These are phyloP conservation scores for Mycena galericulata DNA, from an alignment of 768 basidiomycete species.

Conservation along the genomic window DNA sequence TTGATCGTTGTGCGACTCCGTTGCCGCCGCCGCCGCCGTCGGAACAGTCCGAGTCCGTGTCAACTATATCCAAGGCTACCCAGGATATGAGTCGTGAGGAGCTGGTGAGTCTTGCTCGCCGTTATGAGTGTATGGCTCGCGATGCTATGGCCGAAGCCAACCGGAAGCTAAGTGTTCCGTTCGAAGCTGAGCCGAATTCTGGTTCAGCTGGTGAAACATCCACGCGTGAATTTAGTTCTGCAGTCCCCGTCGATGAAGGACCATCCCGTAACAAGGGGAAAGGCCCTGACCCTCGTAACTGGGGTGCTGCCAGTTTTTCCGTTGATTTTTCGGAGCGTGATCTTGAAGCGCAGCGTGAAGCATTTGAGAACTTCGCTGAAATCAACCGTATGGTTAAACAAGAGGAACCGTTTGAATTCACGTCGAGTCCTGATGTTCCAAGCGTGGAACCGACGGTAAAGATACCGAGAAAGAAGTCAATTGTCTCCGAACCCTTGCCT, in stretches of 20 bases:
- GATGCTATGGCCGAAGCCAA: slow-evolving; percentile 13
- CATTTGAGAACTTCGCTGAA: too few species aligned
- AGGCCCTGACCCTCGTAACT: too few species aligned
- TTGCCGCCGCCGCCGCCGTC: too few species aligned
- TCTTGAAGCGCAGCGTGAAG: too few species aligned
- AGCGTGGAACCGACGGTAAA: not conserved
- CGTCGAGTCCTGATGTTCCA: not conserved
- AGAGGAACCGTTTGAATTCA: not conserved
- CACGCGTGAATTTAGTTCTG: too few species aligned
- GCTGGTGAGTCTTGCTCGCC: slow-evolving; percentile 7
- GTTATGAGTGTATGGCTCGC: slow-evolving; percentile 9
- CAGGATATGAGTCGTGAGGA: slow-evolving; percentile 10
- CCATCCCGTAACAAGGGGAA: too few species aligned
- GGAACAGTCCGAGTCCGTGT: not conserved
- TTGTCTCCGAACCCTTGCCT: too few species aligned
- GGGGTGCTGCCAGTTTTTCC: too few species aligned
- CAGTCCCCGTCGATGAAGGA: too few species aligned
- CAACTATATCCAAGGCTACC: slow-evolving; percentile 9
- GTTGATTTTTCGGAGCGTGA: too few species aligned
- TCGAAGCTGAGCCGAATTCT: not conserved
- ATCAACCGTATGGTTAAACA: slow-evolving; percentile 18
- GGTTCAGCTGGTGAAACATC: too few species aligned
- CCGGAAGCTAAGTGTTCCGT: not conserved
- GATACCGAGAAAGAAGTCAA: not conserved
- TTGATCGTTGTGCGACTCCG: not conserved